These are phyloP conservation scores for Castanopsis chinensis DNA, from an alignment of 306 rosid genomes.

Conservation along the genomic window DNA sequence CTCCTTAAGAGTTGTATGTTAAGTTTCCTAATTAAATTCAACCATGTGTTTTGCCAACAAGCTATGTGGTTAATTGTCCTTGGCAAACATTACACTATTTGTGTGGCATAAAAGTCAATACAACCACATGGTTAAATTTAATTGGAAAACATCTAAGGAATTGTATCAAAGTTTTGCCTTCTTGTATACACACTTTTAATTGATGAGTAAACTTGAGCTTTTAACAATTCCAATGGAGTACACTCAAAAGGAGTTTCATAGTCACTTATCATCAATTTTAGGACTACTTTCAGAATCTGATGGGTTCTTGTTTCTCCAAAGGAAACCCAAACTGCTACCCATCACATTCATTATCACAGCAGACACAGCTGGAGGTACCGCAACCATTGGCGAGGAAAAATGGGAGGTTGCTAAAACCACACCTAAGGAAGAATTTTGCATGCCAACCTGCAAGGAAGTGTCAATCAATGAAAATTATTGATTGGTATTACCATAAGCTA, in stretches of 20 bases:
- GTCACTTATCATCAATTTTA: background rate
- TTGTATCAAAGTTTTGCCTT: too few species aligned
- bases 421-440: conserved; percentile 45
- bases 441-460: conserved; percentile 33
- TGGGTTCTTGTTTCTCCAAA: conserved; percentile 37
- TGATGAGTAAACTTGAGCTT: background rate
- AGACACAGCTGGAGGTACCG: conserved; percentile 38
- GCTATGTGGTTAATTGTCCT: too few species aligned
- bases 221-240: background rate
- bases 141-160: too few species aligned
- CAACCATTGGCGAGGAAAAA: conserved; percentile 39
- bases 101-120: too few species aligned
- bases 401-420: conserved; percentile 44
- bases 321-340: conserved; percentile 40
- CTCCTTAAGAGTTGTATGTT: too few species aligned
- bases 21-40: too few species aligned
- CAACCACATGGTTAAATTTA: too few species aligned
- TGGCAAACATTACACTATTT: too few species aligned
- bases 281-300: conserved; percentile 6
- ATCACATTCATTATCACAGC: conserved; percentile 49
- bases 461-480: background rate
- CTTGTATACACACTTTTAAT: too few species aligned
- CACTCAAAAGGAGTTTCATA: background rate
- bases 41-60: too few species aligned
- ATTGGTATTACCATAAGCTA: background rate